Conservation (phyloP, 2,329 filamentous ascomycete genomes). For the Pseudogymnoascus sp. region DNA sequence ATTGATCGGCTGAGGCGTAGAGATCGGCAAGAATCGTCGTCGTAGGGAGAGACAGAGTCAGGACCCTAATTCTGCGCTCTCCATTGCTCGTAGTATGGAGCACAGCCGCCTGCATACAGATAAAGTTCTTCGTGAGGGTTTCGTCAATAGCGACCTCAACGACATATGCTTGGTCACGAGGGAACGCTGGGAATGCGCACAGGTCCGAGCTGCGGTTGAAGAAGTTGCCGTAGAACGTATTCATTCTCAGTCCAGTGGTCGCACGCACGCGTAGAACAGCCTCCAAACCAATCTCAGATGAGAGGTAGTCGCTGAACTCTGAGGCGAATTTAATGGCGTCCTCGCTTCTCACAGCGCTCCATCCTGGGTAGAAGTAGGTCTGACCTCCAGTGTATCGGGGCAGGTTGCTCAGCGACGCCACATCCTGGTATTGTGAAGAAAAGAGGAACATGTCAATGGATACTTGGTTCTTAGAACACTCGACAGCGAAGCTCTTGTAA, state of each 20-base stretch:
- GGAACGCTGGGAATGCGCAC: slow-evolving; percentile 96
- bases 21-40: slow-evolving; percentile 85
- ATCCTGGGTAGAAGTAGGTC: slow-evolving; percentile 97
- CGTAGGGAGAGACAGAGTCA: slow-evolving; percentile 88
- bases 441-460: slow-evolving; percentile 98
- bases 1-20: slow-evolving; percentile 91
- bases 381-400: slow-evolving; percentile 95
- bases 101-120: slow-evolving; percentile 89
- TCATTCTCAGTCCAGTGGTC: slow-evolving; percentile 86
- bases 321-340: slow-evolving; percentile 97
- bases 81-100: slow-evolving; percentile 97
- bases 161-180: slow-evolving; percentile 93
- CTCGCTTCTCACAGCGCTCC: slow-evolving; percentile 88
- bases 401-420: slow-evolving; percentile 90
- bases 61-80: slow-evolving; percentile 86
- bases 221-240: slow-evolving; percentile 96
- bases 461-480: slow-evolving; percentile 98
- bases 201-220: slow-evolving; percentile 98
- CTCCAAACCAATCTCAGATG: slow-evolving; percentile 90
- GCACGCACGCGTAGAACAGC: slow-evolving; percentile 92
- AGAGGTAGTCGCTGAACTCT: slow-evolving; percentile 96
- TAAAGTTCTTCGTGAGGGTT: slow-evolving; percentile 80
- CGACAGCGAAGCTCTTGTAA: slow-evolving; percentile 98
- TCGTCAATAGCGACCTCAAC: slow-evolving; percentile 98
- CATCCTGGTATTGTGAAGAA: slow-evolving; percentile 93